Evolutionary conservation across 768 basidiomycete genomes (phyloP).

Genomic region (Symmetrospora coprosmae): DNA sequence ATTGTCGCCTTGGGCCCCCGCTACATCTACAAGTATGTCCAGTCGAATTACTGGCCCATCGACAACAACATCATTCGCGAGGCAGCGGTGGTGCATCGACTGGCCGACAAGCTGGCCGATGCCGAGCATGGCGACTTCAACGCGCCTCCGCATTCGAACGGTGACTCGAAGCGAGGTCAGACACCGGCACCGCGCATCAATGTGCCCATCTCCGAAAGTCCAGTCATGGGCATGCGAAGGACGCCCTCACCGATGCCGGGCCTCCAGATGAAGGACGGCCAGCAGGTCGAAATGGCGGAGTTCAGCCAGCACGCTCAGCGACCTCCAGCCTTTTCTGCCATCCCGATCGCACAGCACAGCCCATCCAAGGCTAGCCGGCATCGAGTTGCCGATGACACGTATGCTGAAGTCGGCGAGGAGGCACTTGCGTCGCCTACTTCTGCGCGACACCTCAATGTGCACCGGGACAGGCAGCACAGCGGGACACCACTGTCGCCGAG

Average conservation of each 20-base stretch:
- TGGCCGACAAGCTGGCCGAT: not conserved
- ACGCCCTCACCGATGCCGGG: too few species aligned
- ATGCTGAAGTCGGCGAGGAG: not conserved
- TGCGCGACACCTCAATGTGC: not conserved
- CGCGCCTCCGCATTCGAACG: not conserved
- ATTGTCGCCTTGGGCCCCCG: conserved; percentile 64
- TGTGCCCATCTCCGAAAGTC: not conserved
- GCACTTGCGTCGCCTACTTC: not conserved
- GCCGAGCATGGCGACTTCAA: not conserved
- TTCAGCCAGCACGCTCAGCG: not conserved
- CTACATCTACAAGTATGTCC: conserved; percentile 60
- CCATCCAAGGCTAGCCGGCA: too few species aligned
- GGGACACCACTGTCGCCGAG: not conserved
- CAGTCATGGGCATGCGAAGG: not conserved
- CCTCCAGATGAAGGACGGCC: not conserved
- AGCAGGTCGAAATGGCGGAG: conserved; percentile 3
- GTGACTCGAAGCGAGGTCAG: not conserved
- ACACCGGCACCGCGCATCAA: conserved; percentile 3
- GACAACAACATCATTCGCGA: conserved; percentile 88
- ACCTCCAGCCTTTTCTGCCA: too few species aligned
- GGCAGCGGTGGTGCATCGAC: not conserved
- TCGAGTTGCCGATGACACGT: too few species aligned
- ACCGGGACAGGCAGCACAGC: not conserved
- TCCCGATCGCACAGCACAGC: not conserved
- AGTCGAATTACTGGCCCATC: conserved; percentile 56